phyloP scores from a whole-genome alignment of 2,329 filamentous ascomycete genomes.

The Colletotrichum euphorbiae region DNA sequence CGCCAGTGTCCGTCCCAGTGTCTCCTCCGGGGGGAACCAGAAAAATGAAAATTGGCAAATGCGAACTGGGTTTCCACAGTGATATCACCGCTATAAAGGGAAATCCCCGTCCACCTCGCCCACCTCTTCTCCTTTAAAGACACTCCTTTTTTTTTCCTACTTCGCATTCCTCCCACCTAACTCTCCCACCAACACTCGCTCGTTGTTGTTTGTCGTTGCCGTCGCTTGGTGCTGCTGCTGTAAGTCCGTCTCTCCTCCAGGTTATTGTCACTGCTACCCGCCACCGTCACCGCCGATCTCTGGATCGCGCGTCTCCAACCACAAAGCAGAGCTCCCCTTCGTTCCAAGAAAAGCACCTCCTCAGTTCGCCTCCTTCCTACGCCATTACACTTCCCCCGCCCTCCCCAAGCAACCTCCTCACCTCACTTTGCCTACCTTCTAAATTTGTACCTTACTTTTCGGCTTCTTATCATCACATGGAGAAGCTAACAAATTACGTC shows the following conservation, averaged over 20 bases:
- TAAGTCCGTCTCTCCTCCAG: conserved; percentile 9
- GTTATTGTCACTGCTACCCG: too few species aligned
- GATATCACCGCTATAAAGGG: conserved; percentile 40
- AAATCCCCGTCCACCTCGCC: conserved; percentile 30
- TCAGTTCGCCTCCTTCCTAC: conserved; percentile 17
- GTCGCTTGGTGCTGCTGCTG: conserved; percentile 25
- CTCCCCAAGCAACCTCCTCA: neutral
- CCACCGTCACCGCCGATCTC: conserved; percentile 25
- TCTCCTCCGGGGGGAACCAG: conserved; percentile 31
- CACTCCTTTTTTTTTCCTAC: conserved; percentile 13
- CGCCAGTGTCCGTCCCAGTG: neutral
- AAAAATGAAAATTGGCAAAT: conserved; percentile 41
- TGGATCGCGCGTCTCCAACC: conserved; percentile 24
- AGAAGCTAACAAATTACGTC: conserved; percentile 41
- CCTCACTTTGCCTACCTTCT: neutral
- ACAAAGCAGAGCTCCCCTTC: neutral
- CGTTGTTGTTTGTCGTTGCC: conserved; percentile 16
- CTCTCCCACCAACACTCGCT: conserved; percentile 26
- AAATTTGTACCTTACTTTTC: conserved; percentile 1
- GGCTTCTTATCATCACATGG: conserved; percentile 16
- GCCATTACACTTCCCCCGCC: conserved; percentile 12
- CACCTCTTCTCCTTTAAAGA: neutral
- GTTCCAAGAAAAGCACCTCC: conserved; percentile 22
- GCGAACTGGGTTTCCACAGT: conserved; percentile 40
- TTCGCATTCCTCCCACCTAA: neutral